Evolutionary conservation across 495 filamentous ascomycete genomes (phyloP), one percentile per base, ranked within the genome.

Genomic region (Oleoguttula mirabilis): DNA sequence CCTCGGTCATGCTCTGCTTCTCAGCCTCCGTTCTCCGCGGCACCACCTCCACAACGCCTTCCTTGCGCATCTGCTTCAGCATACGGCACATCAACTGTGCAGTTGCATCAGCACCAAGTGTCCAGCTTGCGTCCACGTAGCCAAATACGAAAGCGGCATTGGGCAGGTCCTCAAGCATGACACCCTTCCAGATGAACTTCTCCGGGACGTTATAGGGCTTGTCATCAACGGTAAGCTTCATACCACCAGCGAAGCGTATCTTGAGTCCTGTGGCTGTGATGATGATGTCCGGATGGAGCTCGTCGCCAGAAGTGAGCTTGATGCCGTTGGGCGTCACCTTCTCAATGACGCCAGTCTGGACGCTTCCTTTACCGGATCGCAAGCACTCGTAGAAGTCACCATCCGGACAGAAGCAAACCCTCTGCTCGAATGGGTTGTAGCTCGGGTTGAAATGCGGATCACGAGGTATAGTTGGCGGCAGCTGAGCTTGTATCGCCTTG

Each of bases 361-460:
- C 62, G 31, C 69, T 63, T 1, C 70, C 69, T 41, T 75, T 74
- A 16, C 74, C 72, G 0, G 53, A 55, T 20, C 67, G 69, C 3
- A 90, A 62, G 3, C 70, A 60, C 21, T 67, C 54, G 66, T 75
- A 88, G 60, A 86, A 84, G 58, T 88, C 82, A 0, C 70, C 79
- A 49, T 80, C 73, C 0, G 82, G 82, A 15, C 69, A 73, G 31
- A 82, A 58, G 49, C 82, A 84, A 0, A 88, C 58, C 0, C 84
- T 74, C 56, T 90, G 82, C 17, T 85, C 70, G 68, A 79, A 86
- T 4, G 79, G 78, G 35, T 71, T 69, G 52, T 90, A 90, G 11
- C 51, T 47, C 0, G 84, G 84, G 20, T 69, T 70, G 66, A 88
- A 90, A 54, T 86, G 75, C 2, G 75, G 75, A 27, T 80, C 73